Conservation (phyloP, 2,329 filamentous ascomycete species). For the Claviceps sorghi region DNA sequence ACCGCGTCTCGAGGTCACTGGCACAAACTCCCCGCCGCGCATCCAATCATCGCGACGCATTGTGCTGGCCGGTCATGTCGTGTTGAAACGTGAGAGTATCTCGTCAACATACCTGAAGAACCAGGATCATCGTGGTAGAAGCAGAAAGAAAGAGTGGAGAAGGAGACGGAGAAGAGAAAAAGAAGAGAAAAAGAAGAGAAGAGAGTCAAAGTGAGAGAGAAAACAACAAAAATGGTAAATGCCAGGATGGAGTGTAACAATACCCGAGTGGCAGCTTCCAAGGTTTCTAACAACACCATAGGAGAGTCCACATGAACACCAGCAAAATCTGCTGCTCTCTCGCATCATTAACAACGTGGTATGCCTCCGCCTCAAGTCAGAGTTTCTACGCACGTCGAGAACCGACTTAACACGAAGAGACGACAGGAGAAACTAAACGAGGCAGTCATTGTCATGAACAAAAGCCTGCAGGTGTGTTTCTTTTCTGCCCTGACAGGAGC, state of each 20-base stretch:
- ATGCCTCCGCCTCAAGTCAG: slow-evolving; percentile 22
- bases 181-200: neutral
- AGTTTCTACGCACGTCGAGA: neutral
- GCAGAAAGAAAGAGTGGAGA: too few species aligned
- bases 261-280: neutral
- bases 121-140: too few species aligned
- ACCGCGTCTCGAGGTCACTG: slow-evolving; percentile 15
- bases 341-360: slow-evolving; percentile 97
- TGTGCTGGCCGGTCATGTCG: neutral
- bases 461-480: slow-evolving; percentile 59
- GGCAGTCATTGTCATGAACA: slow-evolving; percentile 83
- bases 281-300: slow-evolving; percentile 14
- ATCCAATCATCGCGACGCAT: neutral
- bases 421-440: slow-evolving; percentile 91
- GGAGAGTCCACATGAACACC: slow-evolving; percentile 96
- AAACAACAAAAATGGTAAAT: neutral
- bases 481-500: neutral
- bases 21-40: neutral
- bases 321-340: slow-evolving; percentile 83
- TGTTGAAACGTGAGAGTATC: neutral
- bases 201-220: too few species aligned
- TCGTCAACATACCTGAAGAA: neutral
- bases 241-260: neutral
- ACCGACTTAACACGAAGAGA: neutral
- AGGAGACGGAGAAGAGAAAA: too few species aligned